A percentile compares a stretch with the other conserved stretches of the same genome.
Evolutionary conservation across 495 filamentous ascomycete species (phyloP).

Genomic region (Annulohypoxylon bovei): DNA sequence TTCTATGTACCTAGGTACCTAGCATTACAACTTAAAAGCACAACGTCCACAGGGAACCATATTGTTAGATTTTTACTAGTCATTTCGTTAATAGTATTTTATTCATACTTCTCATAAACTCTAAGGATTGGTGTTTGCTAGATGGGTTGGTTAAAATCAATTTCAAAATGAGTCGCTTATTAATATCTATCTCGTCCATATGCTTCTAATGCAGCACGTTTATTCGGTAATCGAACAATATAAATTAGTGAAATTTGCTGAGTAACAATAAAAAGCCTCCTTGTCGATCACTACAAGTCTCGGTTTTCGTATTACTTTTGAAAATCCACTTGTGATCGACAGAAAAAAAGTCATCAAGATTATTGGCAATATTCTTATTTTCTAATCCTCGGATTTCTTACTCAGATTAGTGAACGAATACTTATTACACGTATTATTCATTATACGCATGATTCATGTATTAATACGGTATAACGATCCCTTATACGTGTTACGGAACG

Average conservation of each 20-base stretch:
- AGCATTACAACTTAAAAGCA: too few species aligned
- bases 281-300: not conserved
- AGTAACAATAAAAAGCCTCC: not conserved
- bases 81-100: too few species aligned
- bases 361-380: conserved; percentile 4
- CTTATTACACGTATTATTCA: too few species aligned
- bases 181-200: not conserved
- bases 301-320: not conserved
- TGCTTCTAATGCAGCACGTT: not conserved
- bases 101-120: too few species aligned
- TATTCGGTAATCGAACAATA: not conserved
- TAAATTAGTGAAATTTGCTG: not conserved
- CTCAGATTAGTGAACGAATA: too few species aligned
- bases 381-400: not conserved
- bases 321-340: not conserved
- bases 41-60: too few species aligned
- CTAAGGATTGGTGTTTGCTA: too few species aligned
- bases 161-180: not conserved
- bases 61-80: too few species aligned
- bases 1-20: not conserved
- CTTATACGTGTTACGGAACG: too few species aligned
- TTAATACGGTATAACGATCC: too few species aligned
- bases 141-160: too few species aligned
- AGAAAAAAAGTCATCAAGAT: not conserved
- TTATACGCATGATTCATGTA: too few species aligned